Base-by-base conservation (phyloP, 495 filamentous ascomycete species). In the Penicillium maclennaniae region DNA sequence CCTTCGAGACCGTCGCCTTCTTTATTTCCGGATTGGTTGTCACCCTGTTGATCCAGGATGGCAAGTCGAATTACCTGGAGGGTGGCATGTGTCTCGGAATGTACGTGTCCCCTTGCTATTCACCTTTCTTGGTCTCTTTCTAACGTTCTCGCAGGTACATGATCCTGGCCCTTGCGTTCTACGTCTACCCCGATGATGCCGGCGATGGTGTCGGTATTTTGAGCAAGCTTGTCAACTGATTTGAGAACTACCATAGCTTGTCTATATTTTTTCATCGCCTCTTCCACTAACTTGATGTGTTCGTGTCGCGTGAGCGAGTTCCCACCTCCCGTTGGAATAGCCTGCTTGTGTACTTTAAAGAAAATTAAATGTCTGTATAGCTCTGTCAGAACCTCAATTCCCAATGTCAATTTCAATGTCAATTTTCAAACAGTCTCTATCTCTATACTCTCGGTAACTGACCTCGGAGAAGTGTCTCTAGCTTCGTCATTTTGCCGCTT, bases 31-130 rank as follows among this genome's bases (percentile, higher is more conserved):
- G 93, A 0, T 69, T 96, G 55, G 89, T 97, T 39, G 92, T 96
- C 16, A 96, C 91, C 34, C 91, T 96, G 69, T 82, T 95, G 45
- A 89, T 95, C 51, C 87, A 92, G 66, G 92, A 97, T 68, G 92
- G 92, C 49, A 93, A 92, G 74, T 90, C 86, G 14, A 97, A 97
- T 66, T 97, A 95, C 54, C 82, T 97, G 7, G 92, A 97, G 72
- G 92, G 92, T 43, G 86, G 86, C 36, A 91, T 97, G 87, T 88
- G 92, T 67, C 60, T 91, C 62, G 81, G 80, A 63, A 82, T 86
- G 83, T 88, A 82, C 61, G 79, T 82, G 41, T 19, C n/a, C 55
- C 20, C 49, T n/a, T 58, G 52, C 38, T 34, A 31, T 46, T 12
- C 25, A 17, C 9, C 36, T 49, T 34, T 17, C 28, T 23, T 17